phyloP scores from a whole-genome alignment of 257 asterid genomes.

The Solanum bulbocastanum region DNA sequence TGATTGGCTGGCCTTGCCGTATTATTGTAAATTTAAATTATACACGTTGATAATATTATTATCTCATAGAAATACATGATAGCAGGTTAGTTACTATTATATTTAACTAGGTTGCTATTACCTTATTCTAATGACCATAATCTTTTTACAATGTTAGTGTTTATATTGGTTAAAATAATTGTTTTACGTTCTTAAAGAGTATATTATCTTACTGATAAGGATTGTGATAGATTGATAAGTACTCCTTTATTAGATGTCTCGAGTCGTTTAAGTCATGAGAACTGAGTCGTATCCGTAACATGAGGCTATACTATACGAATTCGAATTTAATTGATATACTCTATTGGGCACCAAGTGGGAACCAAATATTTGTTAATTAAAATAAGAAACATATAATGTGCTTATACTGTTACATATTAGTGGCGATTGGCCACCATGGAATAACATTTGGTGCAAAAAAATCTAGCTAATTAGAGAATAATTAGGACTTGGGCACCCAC shows the following conservation, averaged over 20 bases:
- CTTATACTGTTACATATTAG: not conserved
- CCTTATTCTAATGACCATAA: not conserved
- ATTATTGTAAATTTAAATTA: not conserved
- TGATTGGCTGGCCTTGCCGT: not conserved
- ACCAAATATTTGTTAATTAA: not conserved
- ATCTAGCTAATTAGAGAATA: not conserved
- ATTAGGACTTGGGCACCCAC: not conserved
- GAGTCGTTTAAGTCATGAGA: not conserved
- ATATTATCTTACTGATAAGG: not conserved
- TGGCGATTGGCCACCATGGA: not conserved
- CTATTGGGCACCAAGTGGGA: not conserved
- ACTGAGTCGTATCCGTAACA: not conserved
- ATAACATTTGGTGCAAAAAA: not conserved
- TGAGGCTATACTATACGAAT: rapidly evolving
- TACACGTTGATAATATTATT: not conserved
- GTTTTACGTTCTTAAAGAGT: not conserved
- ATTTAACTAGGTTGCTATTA: not conserved
- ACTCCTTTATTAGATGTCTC: not conserved
- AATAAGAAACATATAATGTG: not conserved
- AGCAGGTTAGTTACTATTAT: not conserved
- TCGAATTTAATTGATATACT: not conserved
- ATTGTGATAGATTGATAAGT: not conserved
- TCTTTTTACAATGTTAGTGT: not conserved
- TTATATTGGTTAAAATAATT: not conserved
- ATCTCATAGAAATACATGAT: not conserved